A percentile compares a stretch with the other conserved stretches of the same genome.
phyloP scores from a whole-genome alignment of 2,329 filamentous ascomycete genomes.

The Plectosphaerella cucumerina region DNA sequence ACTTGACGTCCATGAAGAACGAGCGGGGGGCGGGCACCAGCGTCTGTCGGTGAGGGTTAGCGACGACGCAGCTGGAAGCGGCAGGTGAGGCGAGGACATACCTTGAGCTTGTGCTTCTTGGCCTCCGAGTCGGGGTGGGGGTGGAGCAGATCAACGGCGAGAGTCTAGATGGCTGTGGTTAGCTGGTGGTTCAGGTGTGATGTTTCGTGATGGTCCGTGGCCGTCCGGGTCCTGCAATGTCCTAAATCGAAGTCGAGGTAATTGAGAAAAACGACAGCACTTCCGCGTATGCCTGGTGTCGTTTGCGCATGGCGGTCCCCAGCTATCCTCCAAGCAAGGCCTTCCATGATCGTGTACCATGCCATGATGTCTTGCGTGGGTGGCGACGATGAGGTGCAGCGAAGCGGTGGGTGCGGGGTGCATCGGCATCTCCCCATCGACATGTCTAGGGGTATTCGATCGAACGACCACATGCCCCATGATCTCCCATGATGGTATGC shows the following conservation, averaged over 20 bases:
- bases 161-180: conserved; percentile 68
- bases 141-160: conserved; percentile 99
- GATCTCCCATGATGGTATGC: no score
- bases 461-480: background rate
- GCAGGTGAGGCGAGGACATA: conserved; percentile 36
- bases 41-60: conserved; percentile 48
- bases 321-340: no score
- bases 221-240: background rate
- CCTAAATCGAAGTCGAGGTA: background rate
- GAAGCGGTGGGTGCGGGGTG: no score
- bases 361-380: no score
- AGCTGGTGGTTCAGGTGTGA: conserved; percentile 30
- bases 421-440: background rate
- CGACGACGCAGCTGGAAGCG: conserved; percentile 5
- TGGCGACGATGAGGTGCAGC: no score
- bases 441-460: background rate
- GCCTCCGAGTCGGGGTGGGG: conserved; percentile 95
- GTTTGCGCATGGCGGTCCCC: no score
- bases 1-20: conserved; percentile 99
- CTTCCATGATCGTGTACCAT: no score
- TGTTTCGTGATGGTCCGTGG: no score
- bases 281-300: background rate
- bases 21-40: conserved; percentile 95
- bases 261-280: background rate
- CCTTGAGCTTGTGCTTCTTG: conserved; percentile 99